Percentiles rank a stretch among this genome's conserved stretches.
Evolutionary conservation across 257 asterid species (phyloP).

Genomic region (Linderniella brevidens): DNA sequence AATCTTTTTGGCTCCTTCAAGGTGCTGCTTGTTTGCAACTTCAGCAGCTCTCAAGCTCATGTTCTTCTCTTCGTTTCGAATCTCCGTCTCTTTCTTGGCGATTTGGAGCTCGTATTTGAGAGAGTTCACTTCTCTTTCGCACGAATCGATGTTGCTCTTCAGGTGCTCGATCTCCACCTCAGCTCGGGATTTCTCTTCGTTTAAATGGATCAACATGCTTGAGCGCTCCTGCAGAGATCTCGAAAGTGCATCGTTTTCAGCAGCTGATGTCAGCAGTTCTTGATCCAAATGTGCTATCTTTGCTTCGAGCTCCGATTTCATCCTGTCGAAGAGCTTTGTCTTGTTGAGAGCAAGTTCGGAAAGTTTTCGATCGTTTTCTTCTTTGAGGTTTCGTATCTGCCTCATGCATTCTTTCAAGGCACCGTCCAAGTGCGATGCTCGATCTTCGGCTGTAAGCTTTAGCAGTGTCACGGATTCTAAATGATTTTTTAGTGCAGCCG

Average conservation of each 20-base stretch:
- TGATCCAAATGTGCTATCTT: conserved; percentile 50
- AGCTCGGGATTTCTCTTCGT: conserved; percentile 71
- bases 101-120: conserved; percentile 74
- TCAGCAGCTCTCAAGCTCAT: conserved; percentile 93
- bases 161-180: conserved; percentile 57
- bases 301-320: conserved; percentile 67
- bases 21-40: conserved; percentile 77
- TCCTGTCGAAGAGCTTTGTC: conserved; percentile 57
- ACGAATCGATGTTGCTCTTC: conserved; percentile 49
- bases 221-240: conserved; percentile 92
- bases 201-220: conserved; percentile 61
- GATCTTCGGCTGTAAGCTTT: conserved; percentile 89
- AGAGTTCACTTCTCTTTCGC: conserved; percentile 63
- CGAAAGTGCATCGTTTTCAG: conserved; percentile 73
- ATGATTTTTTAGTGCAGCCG: conserved; percentile 66
- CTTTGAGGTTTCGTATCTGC: conserved; percentile 76
- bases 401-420: conserved; percentile 96
- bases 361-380: conserved; percentile 66
- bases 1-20: conserved; percentile 87
- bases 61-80: conserved; percentile 87
- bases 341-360: conserved; percentile 52
- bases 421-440: conserved; percentile 79
- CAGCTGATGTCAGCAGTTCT: conserved; percentile 59
- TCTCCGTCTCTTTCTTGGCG: conserved; percentile 71
- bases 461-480: conserved; percentile 85